phyloP scores from a whole-genome alignment of 306 rosid species.

The Lithocarpus polystachyus region DNA sequence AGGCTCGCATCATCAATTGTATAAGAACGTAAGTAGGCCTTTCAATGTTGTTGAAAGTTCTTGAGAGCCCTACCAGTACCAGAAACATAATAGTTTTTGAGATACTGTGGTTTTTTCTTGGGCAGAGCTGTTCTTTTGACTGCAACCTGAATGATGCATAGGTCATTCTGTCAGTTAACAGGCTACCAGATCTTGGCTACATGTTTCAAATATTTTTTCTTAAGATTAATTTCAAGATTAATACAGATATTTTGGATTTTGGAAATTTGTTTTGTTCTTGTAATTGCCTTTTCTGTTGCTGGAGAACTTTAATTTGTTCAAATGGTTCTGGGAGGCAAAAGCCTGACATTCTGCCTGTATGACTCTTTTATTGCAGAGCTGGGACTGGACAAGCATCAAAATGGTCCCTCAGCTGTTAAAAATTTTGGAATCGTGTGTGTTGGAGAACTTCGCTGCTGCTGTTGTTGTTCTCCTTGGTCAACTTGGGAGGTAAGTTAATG shows the following conservation, averaged over 20 bases:
- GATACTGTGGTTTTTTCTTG: background rate
- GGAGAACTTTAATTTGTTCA: background rate
- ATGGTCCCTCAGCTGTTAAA: slow-evolving; percentile 59
- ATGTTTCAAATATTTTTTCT: background rate
- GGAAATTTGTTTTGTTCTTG: background rate
- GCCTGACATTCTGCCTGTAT: slow-evolving; percentile 18
- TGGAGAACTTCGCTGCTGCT: slow-evolving; percentile 42
- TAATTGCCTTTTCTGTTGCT: background rate
- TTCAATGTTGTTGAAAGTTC: background rate
- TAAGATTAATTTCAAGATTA: background rate
- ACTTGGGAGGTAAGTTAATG: slow-evolving; percentile 72
- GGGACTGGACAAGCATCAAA: slow-evolving; percentile 61
- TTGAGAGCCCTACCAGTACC: background rate
- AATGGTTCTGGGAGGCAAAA: slow-evolving; percentile 6
- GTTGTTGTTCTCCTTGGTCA: slow-evolving; percentile 74
- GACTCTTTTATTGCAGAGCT: slow-evolving; percentile 54
- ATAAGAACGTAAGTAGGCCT: no score
- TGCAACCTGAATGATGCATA: background rate
- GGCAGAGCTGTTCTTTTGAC: background rate
- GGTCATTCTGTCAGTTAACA: background rate
- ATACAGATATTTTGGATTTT: background rate
- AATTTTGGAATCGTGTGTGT: slow-evolving; percentile 46
- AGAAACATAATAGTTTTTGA: no score
- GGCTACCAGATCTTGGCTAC: no score
- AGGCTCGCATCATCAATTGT: no score